Evolutionary conservation across 2,329 filamentous ascomycete genomes (phyloP).

Genomic region (Coniochaeta ligniaria): DNA sequence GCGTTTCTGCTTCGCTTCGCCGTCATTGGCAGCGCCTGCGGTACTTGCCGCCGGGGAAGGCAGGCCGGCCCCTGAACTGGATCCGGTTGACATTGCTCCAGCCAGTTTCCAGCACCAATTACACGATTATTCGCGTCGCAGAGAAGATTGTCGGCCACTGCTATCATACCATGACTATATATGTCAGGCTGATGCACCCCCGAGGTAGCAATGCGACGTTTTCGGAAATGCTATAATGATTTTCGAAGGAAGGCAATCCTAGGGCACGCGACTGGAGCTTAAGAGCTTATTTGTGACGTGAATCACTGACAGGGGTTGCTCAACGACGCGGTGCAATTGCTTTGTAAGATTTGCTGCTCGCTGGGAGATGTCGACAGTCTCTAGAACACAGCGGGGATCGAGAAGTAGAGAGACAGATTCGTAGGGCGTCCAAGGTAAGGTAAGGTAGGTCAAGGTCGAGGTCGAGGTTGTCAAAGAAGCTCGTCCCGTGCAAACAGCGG

Average conservation of each 20-base stretch:
- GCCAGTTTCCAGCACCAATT: background rate
- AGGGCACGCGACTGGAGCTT: background rate
- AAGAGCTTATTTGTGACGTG: background rate
- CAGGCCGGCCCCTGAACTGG: background rate
- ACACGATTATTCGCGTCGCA: background rate
- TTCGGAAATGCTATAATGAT: background rate
- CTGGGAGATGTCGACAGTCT: background rate
- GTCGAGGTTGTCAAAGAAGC: background rate
- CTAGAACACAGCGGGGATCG: background rate
- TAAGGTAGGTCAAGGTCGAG: too few relatives aligned
- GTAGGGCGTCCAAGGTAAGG: background rate
- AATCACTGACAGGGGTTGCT: background rate
- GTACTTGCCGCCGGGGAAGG: background rate
- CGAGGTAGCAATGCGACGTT: background rate
- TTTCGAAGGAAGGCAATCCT: background rate
- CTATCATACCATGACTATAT: background rate
- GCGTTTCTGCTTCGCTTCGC: conserved; percentile 29
- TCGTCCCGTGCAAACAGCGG: background rate
- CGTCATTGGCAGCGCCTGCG: conserved; percentile 12
- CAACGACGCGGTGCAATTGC: background rate
- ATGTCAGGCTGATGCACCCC: background rate
- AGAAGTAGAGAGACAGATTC: background rate
- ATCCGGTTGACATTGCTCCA: background rate
- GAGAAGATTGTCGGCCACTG: background rate
- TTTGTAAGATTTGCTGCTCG: background rate